Base-by-base conservation (phyloP, 2,329 filamentous ascomycete genomes). In the Cadophora malorum region DNA sequence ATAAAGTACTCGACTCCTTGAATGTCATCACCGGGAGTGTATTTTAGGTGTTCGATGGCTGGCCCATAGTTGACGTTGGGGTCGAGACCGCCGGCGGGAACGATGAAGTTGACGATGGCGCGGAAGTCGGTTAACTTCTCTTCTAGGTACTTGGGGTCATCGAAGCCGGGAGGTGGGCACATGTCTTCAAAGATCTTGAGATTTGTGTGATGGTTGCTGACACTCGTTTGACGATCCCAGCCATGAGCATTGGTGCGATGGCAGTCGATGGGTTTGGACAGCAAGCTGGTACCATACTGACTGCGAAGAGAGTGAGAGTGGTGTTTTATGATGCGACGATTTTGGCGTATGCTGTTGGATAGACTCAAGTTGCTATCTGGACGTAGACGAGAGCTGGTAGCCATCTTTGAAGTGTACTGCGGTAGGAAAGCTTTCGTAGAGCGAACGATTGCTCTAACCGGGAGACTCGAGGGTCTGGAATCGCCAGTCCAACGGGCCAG, bases 1-100 rank as follows among this genome's bases (percentile, higher is more conserved):
- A 59, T 35, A 35, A 59, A 59, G 33, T 59, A 33, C 25, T 59
- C 35, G n/a, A 59, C 28, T 38, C n/a, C 35, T 21, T 59, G 35
- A 16, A 25, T 14, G 5, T 25, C 14, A 2, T 59, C 56, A 45
- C 56, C 35, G 45, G 56, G 33, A 28, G 35, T 16, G 28, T 28
- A 59, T 21, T 59, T 59, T 21, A 59, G 14, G 33, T 21, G 12
- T 28, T 59, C 56, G 35, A 59, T 45, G 12, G 14, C 8, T 45
- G 41, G 41, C 6, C 56, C 56, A 14, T 45, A 23, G 12, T 59
- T 12, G 33, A 28, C 4, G 3, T 25, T 21, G 10, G 56, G 56
- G 19, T 41, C 21, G 3, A 45, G 21, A 9, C 56, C 56, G 21
- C 56, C 56, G 12, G 56, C 56, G n/a, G 56, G 56, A 16, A 59